These are phyloP conservation scores for Verticillium longisporum DNA, from an alignment of 2,329 filamentous ascomycete genomes.

Conservation along the genomic window DNA sequence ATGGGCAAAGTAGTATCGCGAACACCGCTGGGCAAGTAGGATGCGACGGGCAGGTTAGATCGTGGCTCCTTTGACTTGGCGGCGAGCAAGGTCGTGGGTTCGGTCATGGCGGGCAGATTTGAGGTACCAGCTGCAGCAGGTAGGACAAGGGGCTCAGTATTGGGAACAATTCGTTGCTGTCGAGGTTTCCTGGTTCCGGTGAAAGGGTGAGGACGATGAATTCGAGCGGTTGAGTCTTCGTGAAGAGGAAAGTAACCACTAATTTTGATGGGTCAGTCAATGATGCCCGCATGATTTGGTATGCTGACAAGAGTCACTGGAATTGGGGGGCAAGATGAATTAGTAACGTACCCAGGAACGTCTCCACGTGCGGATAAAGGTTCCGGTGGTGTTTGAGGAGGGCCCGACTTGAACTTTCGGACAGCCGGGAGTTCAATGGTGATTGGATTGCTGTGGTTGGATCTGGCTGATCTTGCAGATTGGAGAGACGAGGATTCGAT, in stretches of 20 bases:
- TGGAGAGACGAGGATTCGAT: conserved; percentile 13
- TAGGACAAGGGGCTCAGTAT: conserved; percentile 3
- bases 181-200: conserved; percentile 32
- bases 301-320: background rate
- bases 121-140: conserved; percentile 1
- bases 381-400: conserved; percentile 36
- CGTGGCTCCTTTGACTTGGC: conserved; percentile 18
- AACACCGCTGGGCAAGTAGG: conserved; percentile 43
- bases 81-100: conserved; percentile 4
- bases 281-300: background rate
- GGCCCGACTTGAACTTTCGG: conserved; percentile 30
- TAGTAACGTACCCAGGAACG: conserved; percentile 45
- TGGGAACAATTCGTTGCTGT: conserved; percentile 21
- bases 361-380: conserved; percentile 53
- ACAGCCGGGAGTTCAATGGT: conserved; percentile 41
- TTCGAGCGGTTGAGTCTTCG: conserved; percentile 42
- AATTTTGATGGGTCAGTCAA: background rate
- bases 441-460: conserved; percentile 39
- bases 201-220: conserved; percentile 47
- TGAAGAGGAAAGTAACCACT: conserved; percentile 57
- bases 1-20: conserved; percentile 42
- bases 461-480: conserved; percentile 1
- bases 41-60: conserved; percentile 38
- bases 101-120: conserved; percentile 12
- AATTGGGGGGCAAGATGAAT: background rate